Base-by-base conservation (phyloP, 306 rosid genomes). In the Vigna radiata region DNA sequence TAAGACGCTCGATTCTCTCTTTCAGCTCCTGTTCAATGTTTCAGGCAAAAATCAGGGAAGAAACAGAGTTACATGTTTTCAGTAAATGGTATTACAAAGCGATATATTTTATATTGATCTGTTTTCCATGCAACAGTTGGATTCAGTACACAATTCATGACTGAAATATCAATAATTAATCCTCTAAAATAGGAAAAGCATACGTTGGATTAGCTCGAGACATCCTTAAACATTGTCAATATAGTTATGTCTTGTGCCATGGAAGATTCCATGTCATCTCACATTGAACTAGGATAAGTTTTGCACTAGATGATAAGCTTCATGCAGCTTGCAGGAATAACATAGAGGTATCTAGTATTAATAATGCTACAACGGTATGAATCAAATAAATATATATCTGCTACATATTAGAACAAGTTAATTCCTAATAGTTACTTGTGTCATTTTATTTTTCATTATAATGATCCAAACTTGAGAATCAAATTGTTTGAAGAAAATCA, bases 1-100 rank as follows among this genome's bases (percentile, higher is more conserved):
- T 87, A 39, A 92, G 89, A 55, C 46, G 49, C 84, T 92, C 97
- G 7, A 95, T 92, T 83, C 97, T 88, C 81, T 89, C 90, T 81
- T 95, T 92, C 87, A 95, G 85, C 82, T 83, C 94, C 99, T 95
- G 86, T 61, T 70, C 80, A 62, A 72, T 85, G 68, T 83, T 18
- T 59, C 69, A 76, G 33, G 61, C 23, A 49, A 81, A 81, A 54
- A 64, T 73, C 79, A 81, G 72, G 46, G 52, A 70, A 23, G 64
- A 46, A 72, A 54, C 56, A 68, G 49, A 69, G 50, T 7, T 19
- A 37, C 16, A 6, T 50, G 16, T 52, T 75, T 60, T 70, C 75
- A 64, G 68, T 5, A 71, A 70, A 70, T 25, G 66, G 8, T 48
- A 76, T 62, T 60, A 41, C 33, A n/a, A 14, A 23, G 7, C 55